These are phyloP conservation scores for Hypoxylon sp. DNA, from an alignment of 2,329 filamentous ascomycete genomes.

Conservation along the genomic window DNA sequence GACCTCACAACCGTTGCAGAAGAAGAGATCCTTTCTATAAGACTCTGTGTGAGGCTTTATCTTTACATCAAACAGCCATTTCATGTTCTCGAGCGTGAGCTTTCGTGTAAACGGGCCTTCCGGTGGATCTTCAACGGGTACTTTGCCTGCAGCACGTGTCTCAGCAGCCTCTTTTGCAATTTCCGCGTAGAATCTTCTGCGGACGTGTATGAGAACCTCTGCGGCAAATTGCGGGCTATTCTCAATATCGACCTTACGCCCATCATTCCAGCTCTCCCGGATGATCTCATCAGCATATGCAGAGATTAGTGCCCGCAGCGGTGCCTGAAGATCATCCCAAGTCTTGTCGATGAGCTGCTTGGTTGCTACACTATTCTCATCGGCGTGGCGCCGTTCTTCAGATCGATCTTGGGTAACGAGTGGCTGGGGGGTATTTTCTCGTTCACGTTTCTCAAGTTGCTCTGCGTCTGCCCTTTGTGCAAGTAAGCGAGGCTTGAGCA, in stretches of 20 bases:
- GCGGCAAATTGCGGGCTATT: conserved; percentile 78
- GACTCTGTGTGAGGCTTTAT: conserved; percentile 78
- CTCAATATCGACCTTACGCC: conserved; percentile 73
- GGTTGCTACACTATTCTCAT: conserved; percentile 60
- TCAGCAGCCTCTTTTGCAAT: conserved; percentile 67
- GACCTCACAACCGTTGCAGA: conserved; percentile 78
- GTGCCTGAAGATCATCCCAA: conserved; percentile 79
- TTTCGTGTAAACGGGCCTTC: conserved; percentile 71
- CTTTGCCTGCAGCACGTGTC: conserved; percentile 61
- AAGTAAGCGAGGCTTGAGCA: conserved; percentile 76
- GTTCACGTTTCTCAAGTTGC: conserved; percentile 62
- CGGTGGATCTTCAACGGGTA: conserved; percentile 63
- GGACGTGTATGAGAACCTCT: conserved; percentile 77
- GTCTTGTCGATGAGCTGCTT: conserved; percentile 75
- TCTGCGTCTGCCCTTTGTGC: conserved; percentile 77
- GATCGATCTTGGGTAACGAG: conserved; percentile 56
- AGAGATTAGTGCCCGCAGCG: conserved; percentile 75
- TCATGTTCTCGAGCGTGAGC: conserved; percentile 87
- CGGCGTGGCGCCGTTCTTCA: conserved; percentile 42
- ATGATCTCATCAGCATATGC: conserved; percentile 80
- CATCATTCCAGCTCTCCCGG: conserved; percentile 73
- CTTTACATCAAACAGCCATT: conserved; percentile 85
- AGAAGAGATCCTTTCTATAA: conserved; percentile 79
- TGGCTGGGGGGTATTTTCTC: conserved; percentile 53
- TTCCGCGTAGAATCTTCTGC: conserved; percentile 75